Base-by-base conservation (phyloP, 495 filamentous ascomycete species). In the Penicillium angulare region DNA sequence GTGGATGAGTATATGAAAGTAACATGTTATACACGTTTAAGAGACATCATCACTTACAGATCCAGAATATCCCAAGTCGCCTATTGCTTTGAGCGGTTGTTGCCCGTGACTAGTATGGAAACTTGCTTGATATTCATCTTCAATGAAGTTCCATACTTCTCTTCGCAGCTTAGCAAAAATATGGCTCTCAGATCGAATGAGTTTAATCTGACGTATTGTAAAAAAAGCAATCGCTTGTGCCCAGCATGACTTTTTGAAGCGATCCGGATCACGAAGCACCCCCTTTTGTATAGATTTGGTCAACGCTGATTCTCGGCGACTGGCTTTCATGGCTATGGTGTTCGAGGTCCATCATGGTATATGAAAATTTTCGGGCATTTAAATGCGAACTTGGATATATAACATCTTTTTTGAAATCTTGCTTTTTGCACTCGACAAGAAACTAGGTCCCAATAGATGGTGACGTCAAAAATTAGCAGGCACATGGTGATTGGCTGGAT, bases 21-120 rank as follows among this genome's bases (percentile, higher is more conserved):
- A n/a, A n/a, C n/a, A n/a, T n/a, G n/a, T n/a, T n/a, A n/a, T n/a
- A n/a, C n/a, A 43, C 18, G 15, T 35, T 7, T 15, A 15, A 20
- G 34, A 12, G 24, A 20, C 10, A 15, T 8, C 3, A 20, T 5
- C 13, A 52, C 65, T 18, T 60, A 79, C 77, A 24, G 80, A 84
- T 42, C 82, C 82, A 7, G 79, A 83, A 53, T 81, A 82, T 1
- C 82, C 82, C 55, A 85, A 55, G 44, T 83, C 81, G 1, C 79
- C 80, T 57, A 82, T 73, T 3, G 76, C 53, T 23, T 71, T 61
- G 29, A 84, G 52, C 0, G 68, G 56, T 5, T 59, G 50, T 15
- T 65, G 56, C 24, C 55, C 60, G 32, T 56, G 67, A 15, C 63
- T 57, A 5, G 61, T 63, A n/a, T 65, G 64, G 51, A 86, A 84